Evolutionary conservation across 129 eudicot species (phyloP).

Genomic region (Flaveria robusta): DNA sequence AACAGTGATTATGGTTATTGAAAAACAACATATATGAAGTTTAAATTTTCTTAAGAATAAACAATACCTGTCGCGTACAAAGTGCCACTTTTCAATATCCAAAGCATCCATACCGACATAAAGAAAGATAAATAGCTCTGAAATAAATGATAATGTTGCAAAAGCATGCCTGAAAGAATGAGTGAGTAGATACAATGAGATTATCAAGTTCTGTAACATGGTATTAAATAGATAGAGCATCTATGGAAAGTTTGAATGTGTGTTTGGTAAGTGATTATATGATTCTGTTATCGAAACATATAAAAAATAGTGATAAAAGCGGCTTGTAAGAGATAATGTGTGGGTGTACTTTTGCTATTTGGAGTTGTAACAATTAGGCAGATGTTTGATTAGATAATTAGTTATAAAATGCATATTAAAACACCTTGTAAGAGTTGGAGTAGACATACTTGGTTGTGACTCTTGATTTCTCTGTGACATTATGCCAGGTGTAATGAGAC

Average conservation of each 20-base stretch:
- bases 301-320: not conserved
- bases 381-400: not conserved
- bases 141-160: conserved; percentile 85
- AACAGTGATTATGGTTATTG: conserved; percentile 6
- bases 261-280: not conserved
- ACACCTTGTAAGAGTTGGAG: not conserved
- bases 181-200: conserved; percentile 4
- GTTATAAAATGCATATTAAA: not conserved
- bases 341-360: not conserved
- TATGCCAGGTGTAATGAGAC: conserved; percentile 97
- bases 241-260: conserved; percentile 2
- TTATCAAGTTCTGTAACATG: conserved; percentile 8
- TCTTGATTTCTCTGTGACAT: conserved; percentile 82
- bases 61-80: conserved; percentile 42
- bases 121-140: conserved; percentile 79
- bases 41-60: not conserved
- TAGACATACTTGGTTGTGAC: conserved; percentile 81
- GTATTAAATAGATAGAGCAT: not conserved
- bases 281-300: not conserved
- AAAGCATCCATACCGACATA: conserved; percentile 98
- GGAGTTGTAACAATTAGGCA: not conserved
- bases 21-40: not conserved
- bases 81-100: conserved; percentile 87
- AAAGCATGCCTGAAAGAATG: conserved; percentile 72
- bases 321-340: not conserved